phyloP scores from a whole-genome alignment of 176 grass and related monocot species.

The Rhynchospora pubera region DNA sequence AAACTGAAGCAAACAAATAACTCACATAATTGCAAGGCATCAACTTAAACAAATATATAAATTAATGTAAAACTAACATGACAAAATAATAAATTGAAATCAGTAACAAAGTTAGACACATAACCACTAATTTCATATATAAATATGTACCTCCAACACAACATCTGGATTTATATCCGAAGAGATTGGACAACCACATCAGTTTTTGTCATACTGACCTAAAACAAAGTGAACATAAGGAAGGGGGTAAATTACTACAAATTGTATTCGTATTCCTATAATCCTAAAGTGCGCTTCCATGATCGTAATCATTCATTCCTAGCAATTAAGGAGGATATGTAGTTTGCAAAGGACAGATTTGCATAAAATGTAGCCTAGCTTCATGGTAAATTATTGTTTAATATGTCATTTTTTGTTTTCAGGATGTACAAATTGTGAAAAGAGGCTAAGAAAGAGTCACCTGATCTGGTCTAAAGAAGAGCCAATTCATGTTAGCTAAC shows the following conservation, averaged over 20 bases:
- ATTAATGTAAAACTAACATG: background rate
- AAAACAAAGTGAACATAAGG: conserved; percentile 4
- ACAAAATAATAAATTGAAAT: conserved; percentile 3
- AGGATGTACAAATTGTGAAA: background rate
- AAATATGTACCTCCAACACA: conserved; percentile 52
- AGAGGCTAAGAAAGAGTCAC: conserved; percentile 26
- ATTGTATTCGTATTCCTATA: background rate
- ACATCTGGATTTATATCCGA: conserved; percentile 94
- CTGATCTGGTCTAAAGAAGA: conserved; percentile 97
- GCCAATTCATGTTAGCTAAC: conserved; percentile 94
- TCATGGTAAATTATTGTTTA: background rate
- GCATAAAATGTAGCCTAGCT: no score
- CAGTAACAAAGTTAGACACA: background rate
- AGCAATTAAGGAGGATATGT: background rate
- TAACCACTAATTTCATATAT: conserved; percentile 1
- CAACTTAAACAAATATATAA: background rate
- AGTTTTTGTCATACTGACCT: conserved; percentile 98
- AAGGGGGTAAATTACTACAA: background rate
- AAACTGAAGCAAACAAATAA: background rate
- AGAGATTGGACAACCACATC: conserved; percentile 91
- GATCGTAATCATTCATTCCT: background rate
- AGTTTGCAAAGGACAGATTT: no score
- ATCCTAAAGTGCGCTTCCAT: background rate
- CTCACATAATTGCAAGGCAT: background rate
- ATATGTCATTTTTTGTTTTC: background rate